Evolutionary conservation across 371 early-diverging fungal genomes (phyloP).

Genomic region (Funneliformis caledonium): DNA sequence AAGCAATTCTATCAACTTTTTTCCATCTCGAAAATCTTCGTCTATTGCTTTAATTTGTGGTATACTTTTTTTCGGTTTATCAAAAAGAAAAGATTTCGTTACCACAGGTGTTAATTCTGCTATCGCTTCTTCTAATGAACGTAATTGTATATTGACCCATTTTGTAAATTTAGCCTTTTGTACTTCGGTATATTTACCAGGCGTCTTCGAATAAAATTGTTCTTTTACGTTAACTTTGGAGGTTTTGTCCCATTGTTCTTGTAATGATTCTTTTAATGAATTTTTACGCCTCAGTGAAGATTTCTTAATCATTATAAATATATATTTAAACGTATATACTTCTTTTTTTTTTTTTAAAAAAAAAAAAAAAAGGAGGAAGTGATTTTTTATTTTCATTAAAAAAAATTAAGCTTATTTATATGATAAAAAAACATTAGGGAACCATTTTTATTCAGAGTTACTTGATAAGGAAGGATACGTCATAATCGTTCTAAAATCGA

Average conservation of each 20-base stretch:
- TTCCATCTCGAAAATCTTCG: slow-evolving; percentile 68
- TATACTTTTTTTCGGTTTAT: background rate
- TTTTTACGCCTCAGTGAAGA: background rate
- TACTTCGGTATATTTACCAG: slow-evolving; percentile 17
- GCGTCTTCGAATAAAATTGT: background rate
- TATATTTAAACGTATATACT: background rate
- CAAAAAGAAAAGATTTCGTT: background rate
- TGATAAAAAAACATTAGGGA: too few relatives aligned
- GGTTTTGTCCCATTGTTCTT: slow-evolving; percentile 37
- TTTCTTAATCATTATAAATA: background rate
- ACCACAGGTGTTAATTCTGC: background rate
- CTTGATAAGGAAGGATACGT: too few relatives aligned
- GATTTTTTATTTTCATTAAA: too few relatives aligned
- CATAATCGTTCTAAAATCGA: too few relatives aligned
- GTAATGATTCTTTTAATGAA: background rate
- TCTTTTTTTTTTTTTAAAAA: background rate
- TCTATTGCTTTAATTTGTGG: slow-evolving; percentile 51
- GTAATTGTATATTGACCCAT: slow-evolving; percentile 42
- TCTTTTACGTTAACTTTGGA: slow-evolving; percentile 27
- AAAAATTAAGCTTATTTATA: too few relatives aligned
- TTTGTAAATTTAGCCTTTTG: slow-evolving; percentile 41
- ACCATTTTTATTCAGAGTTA: too few relatives aligned
- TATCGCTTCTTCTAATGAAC: background rate
- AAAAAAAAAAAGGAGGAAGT: background rate
- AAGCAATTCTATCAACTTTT: slow-evolving; percentile 62